phyloP scores from a whole-genome alignment of 306 rosid genomes.

The Senna tora region DNA sequence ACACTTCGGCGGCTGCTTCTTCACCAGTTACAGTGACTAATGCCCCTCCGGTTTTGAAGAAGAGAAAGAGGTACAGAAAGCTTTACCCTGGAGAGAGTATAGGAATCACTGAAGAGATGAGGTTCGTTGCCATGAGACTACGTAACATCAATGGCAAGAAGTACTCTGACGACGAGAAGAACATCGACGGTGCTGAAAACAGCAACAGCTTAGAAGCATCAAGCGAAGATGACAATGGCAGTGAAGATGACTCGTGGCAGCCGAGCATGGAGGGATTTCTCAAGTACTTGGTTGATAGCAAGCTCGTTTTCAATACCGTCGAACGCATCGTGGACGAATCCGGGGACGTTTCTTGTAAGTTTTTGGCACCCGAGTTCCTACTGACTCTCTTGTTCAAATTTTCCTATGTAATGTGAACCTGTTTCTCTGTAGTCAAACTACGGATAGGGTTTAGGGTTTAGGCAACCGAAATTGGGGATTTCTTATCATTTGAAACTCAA shows the following conservation, averaged over 20 bases:
- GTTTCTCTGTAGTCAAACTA: not conserved
- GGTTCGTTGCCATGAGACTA: constrained; percentile 93
- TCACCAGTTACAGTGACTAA: not conserved
- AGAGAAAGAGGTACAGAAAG: constrained; percentile 61
- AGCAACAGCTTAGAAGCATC: constrained; percentile 1
- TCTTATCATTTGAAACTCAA: not conserved
- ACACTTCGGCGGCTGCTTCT: not conserved
- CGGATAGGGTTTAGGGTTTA: too few species aligned
- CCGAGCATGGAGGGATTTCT: constrained; percentile 70
- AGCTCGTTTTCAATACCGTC: constrained; percentile 66
- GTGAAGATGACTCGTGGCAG: constrained; percentile 51
- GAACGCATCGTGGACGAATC: constrained; percentile 84
- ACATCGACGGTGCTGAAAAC: not conserved
- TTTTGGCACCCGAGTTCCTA: not conserved
- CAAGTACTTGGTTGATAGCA: constrained; percentile 70
- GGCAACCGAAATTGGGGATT: not conserved
- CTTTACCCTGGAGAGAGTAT: constrained; percentile 77
- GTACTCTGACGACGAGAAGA: not conserved
- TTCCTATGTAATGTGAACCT: not conserved
- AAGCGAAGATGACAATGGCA: constrained; percentile 4
- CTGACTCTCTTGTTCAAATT: not conserved
- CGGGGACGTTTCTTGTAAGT: constrained; percentile 70
- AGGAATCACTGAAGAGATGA: constrained; percentile 92
- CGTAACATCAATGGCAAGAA: constrained; percentile 55
- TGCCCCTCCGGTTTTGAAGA: constrained; percentile 40